phyloP scores from a whole-genome alignment of 2,329 filamentous ascomycete species.

The Arthrocladium fulminans region DNA sequence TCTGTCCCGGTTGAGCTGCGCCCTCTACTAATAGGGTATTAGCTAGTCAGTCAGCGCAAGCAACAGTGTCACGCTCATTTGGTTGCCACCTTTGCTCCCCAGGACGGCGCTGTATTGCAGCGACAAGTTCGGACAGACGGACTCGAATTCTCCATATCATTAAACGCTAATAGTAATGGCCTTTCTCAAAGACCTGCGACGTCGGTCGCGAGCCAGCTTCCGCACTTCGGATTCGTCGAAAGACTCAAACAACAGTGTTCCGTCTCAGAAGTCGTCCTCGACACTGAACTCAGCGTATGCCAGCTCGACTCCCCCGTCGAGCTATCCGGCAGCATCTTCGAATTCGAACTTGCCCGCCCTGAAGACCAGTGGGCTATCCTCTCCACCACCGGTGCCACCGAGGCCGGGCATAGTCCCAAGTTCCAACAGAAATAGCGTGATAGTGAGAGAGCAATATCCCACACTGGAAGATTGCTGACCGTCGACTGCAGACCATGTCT shows the following conservation, averaged over 20 bases:
- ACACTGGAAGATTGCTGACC: background rate
- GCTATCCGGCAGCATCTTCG: slow-evolving; percentile 57
- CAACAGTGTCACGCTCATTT: background rate
- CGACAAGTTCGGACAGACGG: too few species aligned
- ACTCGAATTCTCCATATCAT: background rate
- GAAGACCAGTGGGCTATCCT: slow-evolving; percentile 44
- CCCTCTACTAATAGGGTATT: background rate
- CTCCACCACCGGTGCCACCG: slow-evolving; percentile 36
- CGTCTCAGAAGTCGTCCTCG: slow-evolving; percentile 55
- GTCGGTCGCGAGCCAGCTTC: slow-evolving; percentile 68
- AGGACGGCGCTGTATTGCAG: too few species aligned
- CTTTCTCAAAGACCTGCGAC: slow-evolving; percentile 68
- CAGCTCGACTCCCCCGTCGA: slow-evolving; percentile 66
- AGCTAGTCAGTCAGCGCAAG: background rate
- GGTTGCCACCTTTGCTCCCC: background rate
- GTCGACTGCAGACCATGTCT: slow-evolving; percentile 24
- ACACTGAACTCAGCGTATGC: slow-evolving; percentile 54
- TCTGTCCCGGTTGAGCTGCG: background rate
- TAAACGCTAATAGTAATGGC: slow-evolving; percentile 32
- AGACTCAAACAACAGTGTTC: slow-evolving; percentile 52
- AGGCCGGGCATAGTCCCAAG: slow-evolving; percentile 37
- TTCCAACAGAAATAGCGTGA: slow-evolving; percentile 36
- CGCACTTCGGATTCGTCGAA: slow-evolving; percentile 56
- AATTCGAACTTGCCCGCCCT: slow-evolving; percentile 47
- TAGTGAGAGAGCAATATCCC: slow-evolving; percentile 26